A percentile compares a stretch with the other conserved stretches of the same genome.
Evolutionary conservation across 768 basidiomycete genomes (phyloP).

Genomic region (Neoboletus magnificus): DNA sequence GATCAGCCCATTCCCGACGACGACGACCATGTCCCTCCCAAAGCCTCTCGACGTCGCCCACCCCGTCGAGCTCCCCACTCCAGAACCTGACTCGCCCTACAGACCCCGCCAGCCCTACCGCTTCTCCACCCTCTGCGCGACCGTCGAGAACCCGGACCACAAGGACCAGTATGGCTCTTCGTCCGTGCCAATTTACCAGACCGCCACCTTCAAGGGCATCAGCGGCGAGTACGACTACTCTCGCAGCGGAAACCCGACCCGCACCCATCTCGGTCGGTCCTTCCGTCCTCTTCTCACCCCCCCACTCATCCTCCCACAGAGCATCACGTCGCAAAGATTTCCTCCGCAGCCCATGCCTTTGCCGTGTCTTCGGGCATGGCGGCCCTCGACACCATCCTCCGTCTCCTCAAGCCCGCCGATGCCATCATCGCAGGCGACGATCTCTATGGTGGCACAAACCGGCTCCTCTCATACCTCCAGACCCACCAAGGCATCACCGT

Average conservation of each 20-base stretch:
- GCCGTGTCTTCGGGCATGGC: conserved; percentile 98
- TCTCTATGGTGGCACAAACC: conserved; percentile 96
- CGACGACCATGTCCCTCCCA: conserved; percentile 11
- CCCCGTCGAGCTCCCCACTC: conserved; percentile 65
- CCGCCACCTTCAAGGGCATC: conserved; percentile 96
- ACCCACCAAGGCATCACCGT: conserved; percentile 86
- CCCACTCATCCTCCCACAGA: conserved; percentile 46
- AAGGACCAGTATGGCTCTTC: conserved; percentile 96
- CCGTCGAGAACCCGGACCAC: conserved; percentile 85
- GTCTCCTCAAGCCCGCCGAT: conserved; percentile 92
- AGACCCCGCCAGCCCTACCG: conserved; percentile 69
- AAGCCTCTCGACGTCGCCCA: conserved; percentile 6
- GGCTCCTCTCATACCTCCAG: conserved; percentile 84
- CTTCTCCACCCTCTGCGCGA: conserved; percentile 90
- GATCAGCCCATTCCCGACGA: background rate
- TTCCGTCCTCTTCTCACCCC: background rate
- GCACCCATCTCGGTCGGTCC: conserved; percentile 83
- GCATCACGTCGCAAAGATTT: conserved; percentile 96
- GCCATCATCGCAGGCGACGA: conserved; percentile 97
- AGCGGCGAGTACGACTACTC: conserved; percentile 90
- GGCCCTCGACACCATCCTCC: conserved; percentile 91
- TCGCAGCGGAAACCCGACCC: conserved; percentile 93
- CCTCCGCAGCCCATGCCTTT: conserved; percentile 86
- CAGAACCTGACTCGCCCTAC: conserved; percentile 76
- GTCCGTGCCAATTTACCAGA: conserved; percentile 96